Conservation (phyloP, 495 filamentous ascomycete species). For the Terfezia claveryi region DNA sequence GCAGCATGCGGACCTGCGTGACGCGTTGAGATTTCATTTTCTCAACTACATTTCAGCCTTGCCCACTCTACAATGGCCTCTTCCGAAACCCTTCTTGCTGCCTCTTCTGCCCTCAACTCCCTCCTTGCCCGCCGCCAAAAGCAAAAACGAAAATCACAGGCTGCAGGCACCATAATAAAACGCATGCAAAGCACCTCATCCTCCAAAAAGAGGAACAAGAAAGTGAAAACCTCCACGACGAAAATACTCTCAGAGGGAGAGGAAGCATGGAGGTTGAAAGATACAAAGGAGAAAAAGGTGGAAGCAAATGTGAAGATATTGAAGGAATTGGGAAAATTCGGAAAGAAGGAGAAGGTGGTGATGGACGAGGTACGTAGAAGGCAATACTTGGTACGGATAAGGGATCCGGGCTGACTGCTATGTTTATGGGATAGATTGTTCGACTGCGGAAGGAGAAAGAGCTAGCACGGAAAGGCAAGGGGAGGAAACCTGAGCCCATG, state of each 20-base stretch:
- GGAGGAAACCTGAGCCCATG: background rate
- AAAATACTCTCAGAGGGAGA: background rate
- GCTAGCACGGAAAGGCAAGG: background rate
- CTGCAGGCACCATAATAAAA: background rate
- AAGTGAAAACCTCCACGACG: background rate
- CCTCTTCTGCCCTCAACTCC: background rate
- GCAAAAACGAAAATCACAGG: background rate
- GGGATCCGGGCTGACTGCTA: background rate
- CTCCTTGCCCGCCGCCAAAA: background rate
- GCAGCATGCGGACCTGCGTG: too few relatives aligned
- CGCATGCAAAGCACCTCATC: background rate
- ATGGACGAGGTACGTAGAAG: background rate
- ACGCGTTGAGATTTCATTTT: too few relatives aligned
- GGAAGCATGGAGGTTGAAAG: background rate
- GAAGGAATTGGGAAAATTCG: background rate
- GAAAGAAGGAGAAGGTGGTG: background rate
- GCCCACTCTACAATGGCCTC: background rate
- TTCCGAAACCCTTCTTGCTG: background rate
- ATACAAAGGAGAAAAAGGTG: background rate
- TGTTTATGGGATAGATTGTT: background rate
- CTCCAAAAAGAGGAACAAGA: background rate
- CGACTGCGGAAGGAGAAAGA: background rate
- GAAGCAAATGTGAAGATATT: background rate
- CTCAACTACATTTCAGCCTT: too few relatives aligned
- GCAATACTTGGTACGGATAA: background rate